Conservation (phyloP, 495 filamentous ascomycete species). For the Entonaema liquescens region DNA sequence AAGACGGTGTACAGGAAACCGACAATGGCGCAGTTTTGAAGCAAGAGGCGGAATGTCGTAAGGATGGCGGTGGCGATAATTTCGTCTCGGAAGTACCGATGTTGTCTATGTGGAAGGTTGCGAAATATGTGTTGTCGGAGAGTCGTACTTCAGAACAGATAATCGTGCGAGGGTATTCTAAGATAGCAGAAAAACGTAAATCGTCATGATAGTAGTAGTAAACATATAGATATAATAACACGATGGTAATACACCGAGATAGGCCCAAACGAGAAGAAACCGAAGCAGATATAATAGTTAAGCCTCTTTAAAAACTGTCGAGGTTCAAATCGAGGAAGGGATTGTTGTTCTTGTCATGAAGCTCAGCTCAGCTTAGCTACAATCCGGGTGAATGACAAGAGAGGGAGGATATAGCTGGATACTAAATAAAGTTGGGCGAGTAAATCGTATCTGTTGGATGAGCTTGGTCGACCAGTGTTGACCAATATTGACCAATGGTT, state of each 20-base stretch:
- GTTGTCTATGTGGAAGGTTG: constrained; percentile 31
- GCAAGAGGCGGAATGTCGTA: constrained; percentile 28
- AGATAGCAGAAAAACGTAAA: constrained; percentile 37
- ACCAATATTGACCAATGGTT: constrained; percentile 19
- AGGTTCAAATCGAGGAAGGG: not conserved
- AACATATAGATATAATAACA: constrained; percentile 36
- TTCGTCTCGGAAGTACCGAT: constrained; percentile 34
- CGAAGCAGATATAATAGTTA: constrained; percentile 20
- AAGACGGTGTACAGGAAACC: constrained; percentile 19
- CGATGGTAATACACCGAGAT: constrained; percentile 40
- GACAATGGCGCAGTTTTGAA: constrained; percentile 15
- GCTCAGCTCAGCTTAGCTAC: constrained; percentile 16
- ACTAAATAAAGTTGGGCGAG: constrained; percentile 11
- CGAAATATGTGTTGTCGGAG: constrained; percentile 21
- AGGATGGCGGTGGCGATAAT: constrained; percentile 32
- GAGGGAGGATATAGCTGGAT: not conserved
- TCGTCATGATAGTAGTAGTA: constrained; percentile 36
- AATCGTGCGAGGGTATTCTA: constrained; percentile 42
- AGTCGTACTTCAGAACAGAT: constrained; percentile 23
- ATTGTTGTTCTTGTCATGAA: constrained; percentile 7
- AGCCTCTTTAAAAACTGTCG: constrained; percentile 11
- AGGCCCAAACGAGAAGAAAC: constrained; percentile 10
- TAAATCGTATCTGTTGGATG: constrained; percentile 6
- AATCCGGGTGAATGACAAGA: constrained; percentile 4
- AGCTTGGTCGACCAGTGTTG: not conserved